phyloP scores from a whole-genome alignment of 1,284 basidiomycete genomes.

The Fomitopsis palustris region DNA sequence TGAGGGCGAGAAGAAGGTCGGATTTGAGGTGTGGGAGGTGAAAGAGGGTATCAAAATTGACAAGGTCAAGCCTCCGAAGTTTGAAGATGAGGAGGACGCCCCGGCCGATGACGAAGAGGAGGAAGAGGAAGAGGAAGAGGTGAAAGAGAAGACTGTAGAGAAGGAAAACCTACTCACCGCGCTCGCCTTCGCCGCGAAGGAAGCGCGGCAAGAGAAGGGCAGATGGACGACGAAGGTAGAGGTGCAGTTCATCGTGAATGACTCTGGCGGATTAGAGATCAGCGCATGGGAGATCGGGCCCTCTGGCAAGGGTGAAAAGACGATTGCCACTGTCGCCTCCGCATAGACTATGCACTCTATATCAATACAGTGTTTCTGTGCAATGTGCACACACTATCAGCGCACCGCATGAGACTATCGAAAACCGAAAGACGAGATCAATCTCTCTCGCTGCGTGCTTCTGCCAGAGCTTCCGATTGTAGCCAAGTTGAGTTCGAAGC shows the following conservation, averaged over 20 bases:
- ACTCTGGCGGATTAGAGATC: constrained; percentile 50
- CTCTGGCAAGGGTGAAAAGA: constrained; percentile 31
- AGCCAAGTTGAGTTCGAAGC: too few relatives aligned
- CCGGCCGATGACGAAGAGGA: constrained; percentile 51
- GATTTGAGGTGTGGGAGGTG: constrained; percentile 88
- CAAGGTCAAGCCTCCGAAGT: constrained; percentile 48
- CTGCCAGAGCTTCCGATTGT: too few relatives aligned
- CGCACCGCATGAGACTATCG: too few relatives aligned
- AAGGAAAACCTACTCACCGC: constrained; percentile 61
- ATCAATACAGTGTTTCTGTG: neutral
- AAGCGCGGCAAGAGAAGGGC: constrained; percentile 45
- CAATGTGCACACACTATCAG: too few relatives aligned
- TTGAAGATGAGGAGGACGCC: constrained; percentile 40
- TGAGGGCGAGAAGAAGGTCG: constrained; percentile 47
- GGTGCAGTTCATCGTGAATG: constrained; percentile 59
- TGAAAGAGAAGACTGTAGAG: constrained; percentile 64
- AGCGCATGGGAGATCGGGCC: constrained; percentile 45
- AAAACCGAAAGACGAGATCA: too few relatives aligned
- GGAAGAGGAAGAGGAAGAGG: constrained; percentile 46
- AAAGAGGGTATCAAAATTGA: constrained; percentile 79
- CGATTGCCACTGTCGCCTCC: constrained; percentile 21
- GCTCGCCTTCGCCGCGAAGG: constrained; percentile 47
- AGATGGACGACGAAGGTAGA: constrained; percentile 54
- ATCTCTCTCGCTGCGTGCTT: too few relatives aligned
- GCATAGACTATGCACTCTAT: constrained; percentile 9